A percentile compares a stretch with the other conserved stretches of the same genome.
phyloP scores from a whole-genome alignment of 495 filamentous ascomycete species.

The Penicillium lagena region DNA sequence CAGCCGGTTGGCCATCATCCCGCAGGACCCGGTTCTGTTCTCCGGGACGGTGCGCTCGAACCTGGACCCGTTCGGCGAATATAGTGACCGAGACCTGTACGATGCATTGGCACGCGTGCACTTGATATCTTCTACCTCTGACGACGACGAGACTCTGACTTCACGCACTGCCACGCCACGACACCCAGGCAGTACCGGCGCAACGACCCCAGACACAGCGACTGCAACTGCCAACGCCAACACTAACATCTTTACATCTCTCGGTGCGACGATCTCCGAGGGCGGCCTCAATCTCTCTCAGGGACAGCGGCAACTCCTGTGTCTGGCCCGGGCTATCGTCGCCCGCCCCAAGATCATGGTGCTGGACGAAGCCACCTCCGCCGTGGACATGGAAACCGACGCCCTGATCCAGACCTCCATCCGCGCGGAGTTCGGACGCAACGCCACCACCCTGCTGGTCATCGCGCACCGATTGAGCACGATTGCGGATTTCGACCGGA shows the following conservation, averaged over 20 bases:
- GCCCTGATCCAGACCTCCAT: conserved; percentile 76
- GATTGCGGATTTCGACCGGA: conserved; percentile 79
- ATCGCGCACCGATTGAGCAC: conserved; percentile 86
- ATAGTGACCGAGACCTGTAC: conserved; percentile 63
- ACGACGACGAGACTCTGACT: conserved; percentile 30
- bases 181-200: conserved; percentile 12
- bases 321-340: conserved; percentile 81
- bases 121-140: conserved; percentile 42
- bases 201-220: conserved; percentile 18
- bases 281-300: conserved; percentile 79
- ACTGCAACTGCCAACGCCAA: conserved; percentile 35
- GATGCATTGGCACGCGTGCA: conserved; percentile 75
- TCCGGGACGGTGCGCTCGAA: conserved; percentile 79
- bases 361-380: conserved; percentile 83
- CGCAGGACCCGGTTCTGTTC: conserved; percentile 82
- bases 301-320: conserved; percentile 83
- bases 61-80: conserved; percentile 72
- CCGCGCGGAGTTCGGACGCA: conserved; percentile 64
- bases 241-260: conserved; percentile 55
- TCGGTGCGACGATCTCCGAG: conserved; percentile 61
- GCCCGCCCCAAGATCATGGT: conserved; percentile 77
- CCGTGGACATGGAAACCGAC: conserved; percentile 85
- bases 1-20: conserved; percentile 74
- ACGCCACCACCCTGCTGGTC: conserved; percentile 70
- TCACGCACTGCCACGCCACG: conserved; percentile 24